Base-by-base conservation (phyloP, 1,284 basidiomycete genomes). In the Chalciporus sp. region DNA sequence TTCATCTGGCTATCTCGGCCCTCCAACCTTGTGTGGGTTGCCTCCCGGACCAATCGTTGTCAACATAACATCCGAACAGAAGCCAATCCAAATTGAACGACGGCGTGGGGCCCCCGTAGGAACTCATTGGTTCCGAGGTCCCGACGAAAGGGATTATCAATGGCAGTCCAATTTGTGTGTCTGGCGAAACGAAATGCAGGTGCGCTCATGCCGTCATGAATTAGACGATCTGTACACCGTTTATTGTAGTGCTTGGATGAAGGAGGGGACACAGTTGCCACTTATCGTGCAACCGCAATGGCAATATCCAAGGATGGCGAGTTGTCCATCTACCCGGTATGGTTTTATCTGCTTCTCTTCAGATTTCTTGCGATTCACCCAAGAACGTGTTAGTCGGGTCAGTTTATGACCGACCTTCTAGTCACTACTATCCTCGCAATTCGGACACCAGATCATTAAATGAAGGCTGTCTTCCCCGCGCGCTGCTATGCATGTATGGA, bases 341-440 rank as follows among this genome's bases (percentile, higher is more conserved):
- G 63, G 42, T 10, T 26, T n/a, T 2, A 4, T n/a, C 33, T n/a
- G 4, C 40, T 19, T 16, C 10, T 20, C 42, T 45, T 47, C 20
- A 8, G 7, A 26, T 17, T 29, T 17, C 17, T 19, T 28, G 17
- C 27, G 37, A 35, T 53, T 45, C 37, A 40, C 37, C 23, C 20
- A 29, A 39, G 39, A 5, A 12, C 4, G 28, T 52, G 7, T 17
- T 47, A 69, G 65, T 42, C 52, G 2, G 65, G 63, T 20, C 65
- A 54, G 29, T 58, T 53, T 39, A 61, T 69, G 63, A 53, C 41
- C 8, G 61, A 69, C 42, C 51, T 67, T 19, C 28, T 67, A 26
- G 63, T 70, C 1, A 66, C 63, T 35, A 66, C 66, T 7, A 60
- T 49, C 41, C 61, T 68, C 27, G 63, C 67, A n/a, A 56, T 69